A percentile compares a stretch with the other conserved stretches of the same genome.
Evolutionary conservation across 306 rosid species (phyloP).

Genomic region (Gleditsia sinensis): DNA sequence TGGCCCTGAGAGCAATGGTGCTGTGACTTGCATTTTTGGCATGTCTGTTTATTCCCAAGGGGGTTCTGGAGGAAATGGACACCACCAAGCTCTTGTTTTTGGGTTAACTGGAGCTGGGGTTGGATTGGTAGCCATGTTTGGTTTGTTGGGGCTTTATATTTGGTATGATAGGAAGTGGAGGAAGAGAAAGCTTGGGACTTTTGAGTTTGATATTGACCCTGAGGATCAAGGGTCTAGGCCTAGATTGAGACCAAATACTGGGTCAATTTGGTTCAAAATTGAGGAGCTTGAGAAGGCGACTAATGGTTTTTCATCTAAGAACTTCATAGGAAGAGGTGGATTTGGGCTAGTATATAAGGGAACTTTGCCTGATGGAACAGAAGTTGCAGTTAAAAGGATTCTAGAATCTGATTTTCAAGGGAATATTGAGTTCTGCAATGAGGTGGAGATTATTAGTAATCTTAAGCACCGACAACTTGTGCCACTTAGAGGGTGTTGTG

Average conservation of each 20-base stretch:
- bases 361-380: constrained; percentile 64
- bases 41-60: constrained; percentile 41
- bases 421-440: constrained; percentile 83
- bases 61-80: constrained; percentile 42
- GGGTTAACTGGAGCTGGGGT: constrained; percentile 80
- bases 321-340: constrained; percentile 90
- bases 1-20: constrained; percentile 82
- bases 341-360: constrained; percentile 90
- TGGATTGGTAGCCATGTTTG: constrained; percentile 58
- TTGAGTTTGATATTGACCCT: constrained; percentile 51
- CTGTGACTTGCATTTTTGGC: constrained; percentile 58
- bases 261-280: constrained; percentile 89
- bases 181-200: constrained; percentile 34
- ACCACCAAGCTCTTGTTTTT: constrained; percentile 59
- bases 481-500: constrained; percentile 93
- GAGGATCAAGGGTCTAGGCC: constrained; percentile 70
- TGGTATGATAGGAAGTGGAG: constrained; percentile 66
- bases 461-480: constrained; percentile 89
- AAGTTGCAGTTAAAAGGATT: constrained; percentile 80
- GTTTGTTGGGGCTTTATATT: constrained; percentile 62
- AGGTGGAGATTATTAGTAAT: constrained; percentile 94
- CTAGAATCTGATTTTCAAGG: constrained; percentile 91
- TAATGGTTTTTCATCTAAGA: constrained; percentile 66
- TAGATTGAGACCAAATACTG: constrained; percentile 81
- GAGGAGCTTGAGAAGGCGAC: constrained; percentile 91